Conservation (phyloP, 768 basidiomycete genomes). For the Termitomyces sp. region DNA sequence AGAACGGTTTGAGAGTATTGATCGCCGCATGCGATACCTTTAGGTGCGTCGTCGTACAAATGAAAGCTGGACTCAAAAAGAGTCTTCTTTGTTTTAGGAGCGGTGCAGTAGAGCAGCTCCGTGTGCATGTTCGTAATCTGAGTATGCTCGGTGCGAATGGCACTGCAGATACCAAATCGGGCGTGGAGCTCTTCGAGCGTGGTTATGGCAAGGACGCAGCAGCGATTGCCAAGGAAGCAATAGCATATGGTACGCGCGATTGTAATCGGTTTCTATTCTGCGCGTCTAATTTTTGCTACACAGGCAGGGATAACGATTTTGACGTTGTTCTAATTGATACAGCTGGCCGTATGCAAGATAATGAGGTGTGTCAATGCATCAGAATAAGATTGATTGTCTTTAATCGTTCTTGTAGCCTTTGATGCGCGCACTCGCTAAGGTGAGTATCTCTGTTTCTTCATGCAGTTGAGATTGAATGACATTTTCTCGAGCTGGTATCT, state of each 20-base stretch:
- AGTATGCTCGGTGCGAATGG: slow-evolving; percentile 75
- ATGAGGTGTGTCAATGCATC: slow-evolving; percentile 57
- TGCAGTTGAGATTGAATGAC: not conserved
- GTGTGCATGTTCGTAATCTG: slow-evolving; percentile 94
- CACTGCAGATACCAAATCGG: slow-evolving; percentile 59
- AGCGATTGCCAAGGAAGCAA: slow-evolving; percentile 94
- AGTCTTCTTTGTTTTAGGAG: slow-evolving; percentile 42
- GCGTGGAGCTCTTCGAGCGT: slow-evolving; percentile 90
- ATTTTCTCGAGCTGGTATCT: slow-evolving; percentile 63
- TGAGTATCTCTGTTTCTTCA: slow-evolving; percentile 19
- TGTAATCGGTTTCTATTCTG: not conserved
- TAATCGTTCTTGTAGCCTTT: slow-evolving; percentile 52
- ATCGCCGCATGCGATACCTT: slow-evolving; percentile 99
- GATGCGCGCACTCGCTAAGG: slow-evolving; percentile 98
- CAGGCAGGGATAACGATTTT: slow-evolving; percentile 85
- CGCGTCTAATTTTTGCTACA: not conserved
- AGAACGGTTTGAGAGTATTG: slow-evolving; percentile 87
- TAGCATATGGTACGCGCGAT: slow-evolving; percentile 66
- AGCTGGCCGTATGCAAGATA: slow-evolving; percentile 98
- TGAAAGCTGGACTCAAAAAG: not conserved
- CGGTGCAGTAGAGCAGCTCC: slow-evolving; percentile 95
- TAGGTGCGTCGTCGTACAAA: slow-evolving; percentile 40
- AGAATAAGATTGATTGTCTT: slow-evolving; percentile 2
- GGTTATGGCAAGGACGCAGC: slow-evolving; percentile 99
- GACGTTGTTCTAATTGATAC: slow-evolving; percentile 98